Evolutionary conservation across 805 yeast species (phyloP).

Genomic region (Zygoascus ofunaensis): DNA sequence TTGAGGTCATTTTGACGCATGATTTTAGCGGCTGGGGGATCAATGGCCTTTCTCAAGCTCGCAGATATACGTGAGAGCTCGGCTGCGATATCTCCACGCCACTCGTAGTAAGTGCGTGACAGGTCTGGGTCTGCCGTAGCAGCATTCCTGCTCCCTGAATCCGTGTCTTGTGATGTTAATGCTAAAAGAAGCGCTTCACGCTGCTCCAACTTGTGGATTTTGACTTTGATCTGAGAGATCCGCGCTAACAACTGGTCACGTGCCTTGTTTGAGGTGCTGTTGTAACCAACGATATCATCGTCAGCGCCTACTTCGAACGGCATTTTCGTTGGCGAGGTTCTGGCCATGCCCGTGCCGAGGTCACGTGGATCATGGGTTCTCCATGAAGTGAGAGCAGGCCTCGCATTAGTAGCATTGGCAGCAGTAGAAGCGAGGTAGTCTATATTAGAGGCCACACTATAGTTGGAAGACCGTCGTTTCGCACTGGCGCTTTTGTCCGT

Average conservation of each 20-base stretch:
- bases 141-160: too few species aligned
- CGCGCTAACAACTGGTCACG: too few species aligned
- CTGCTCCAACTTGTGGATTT: background rate
- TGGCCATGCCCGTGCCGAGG: too few species aligned
- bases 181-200: background rate
- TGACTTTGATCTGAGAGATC: background rate
- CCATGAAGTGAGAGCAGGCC: background rate
- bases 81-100: background rate
- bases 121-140: background rate
- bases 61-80: background rate
- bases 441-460: too few species aligned
- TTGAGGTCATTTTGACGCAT: background rate
- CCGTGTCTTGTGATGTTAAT: background rate
- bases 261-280: too few species aligned
- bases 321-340: too few species aligned
- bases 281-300: too few species aligned
- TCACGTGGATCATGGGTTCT: background rate
- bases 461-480: too few species aligned
- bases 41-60: background rate
- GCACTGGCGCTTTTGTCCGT: too few species aligned
- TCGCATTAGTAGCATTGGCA: background rate
- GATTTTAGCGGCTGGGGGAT: background rate
- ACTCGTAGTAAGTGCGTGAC: background rate
- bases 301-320: too few species aligned
- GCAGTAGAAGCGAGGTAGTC: too few species aligned